Conservation (phyloP, 2,329 filamentous ascomycete genomes). For the Pseudogymnoascus sp. region DNA sequence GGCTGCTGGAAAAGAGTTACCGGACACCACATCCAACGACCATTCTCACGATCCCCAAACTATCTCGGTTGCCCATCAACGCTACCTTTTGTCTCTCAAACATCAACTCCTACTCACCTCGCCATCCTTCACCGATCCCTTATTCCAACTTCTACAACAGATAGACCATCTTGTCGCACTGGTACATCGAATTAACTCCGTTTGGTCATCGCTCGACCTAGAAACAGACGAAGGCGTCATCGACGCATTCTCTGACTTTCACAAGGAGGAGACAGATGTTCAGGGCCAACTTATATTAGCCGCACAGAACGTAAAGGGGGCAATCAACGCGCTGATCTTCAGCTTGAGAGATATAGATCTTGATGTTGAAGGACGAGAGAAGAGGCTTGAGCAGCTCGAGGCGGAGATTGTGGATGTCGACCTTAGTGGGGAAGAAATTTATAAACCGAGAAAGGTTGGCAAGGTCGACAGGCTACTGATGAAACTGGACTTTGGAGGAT, state of each 20-base stretch:
- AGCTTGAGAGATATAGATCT: slow-evolving; percentile 48
- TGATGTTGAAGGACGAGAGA: not conserved
- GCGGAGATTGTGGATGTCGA: slow-evolving; percentile 27
- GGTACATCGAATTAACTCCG: slow-evolving; percentile 63
- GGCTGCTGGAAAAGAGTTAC: slow-evolving; percentile 19
- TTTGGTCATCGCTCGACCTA: slow-evolving; percentile 72
- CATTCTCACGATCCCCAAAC: slow-evolving; percentile 70
- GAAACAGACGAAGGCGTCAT: slow-evolving; percentile 76
- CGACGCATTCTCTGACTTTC: slow-evolving; percentile 63
- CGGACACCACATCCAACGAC: slow-evolving; percentile 12
- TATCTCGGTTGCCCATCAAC: slow-evolving; percentile 68
- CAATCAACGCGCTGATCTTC: slow-evolving; percentile 54
- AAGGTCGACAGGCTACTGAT: slow-evolving; percentile 80
- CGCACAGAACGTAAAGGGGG: slow-evolving; percentile 55
- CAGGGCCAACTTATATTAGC: slow-evolving; percentile 55
- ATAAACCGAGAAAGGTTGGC: slow-evolving; percentile 63
- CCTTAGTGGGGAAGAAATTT: slow-evolving; percentile 42
- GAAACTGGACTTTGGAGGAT: slow-evolving; percentile 62
- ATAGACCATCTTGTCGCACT: slow-evolving; percentile 77
- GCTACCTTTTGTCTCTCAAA: slow-evolving; percentile 63
- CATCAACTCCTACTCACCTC: slow-evolving; percentile 61
- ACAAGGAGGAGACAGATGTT: slow-evolving; percentile 63
- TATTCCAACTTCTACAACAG: slow-evolving; percentile 61
- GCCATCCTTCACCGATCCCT: slow-evolving; percentile 50
- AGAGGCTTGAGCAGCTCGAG: slow-evolving; percentile 11